Evolutionary conservation across 805 yeast species (phyloP), one percentile per base, ranked within the genome.

Genomic region (Metschnikowia sp.): DNA sequence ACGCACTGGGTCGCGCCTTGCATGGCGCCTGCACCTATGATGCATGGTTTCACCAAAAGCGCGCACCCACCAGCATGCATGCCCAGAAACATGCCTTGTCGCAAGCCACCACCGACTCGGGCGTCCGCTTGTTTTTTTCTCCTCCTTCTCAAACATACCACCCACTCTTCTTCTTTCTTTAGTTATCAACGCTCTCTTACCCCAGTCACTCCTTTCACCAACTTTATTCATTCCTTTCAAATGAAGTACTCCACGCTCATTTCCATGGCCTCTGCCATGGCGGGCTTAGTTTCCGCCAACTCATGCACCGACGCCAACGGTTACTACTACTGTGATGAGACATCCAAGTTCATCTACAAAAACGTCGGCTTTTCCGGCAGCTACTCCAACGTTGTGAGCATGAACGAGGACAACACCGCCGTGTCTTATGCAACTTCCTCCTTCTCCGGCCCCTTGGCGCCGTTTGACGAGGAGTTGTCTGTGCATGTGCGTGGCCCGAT

Each of bases 401-500:
- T 94, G 96, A 82, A 84, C 67, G 82, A 79, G 62, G 50, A 69
- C 50, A 60, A 84, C 10, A 90, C 97, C 65, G 47, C 73, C 32
- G 91, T 97, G 75, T 61, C 85, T n/a, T 83, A 81, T 53, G 58
- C 72, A 42, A 47, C 82, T 19, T 55, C 60, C 35, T 61, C 83
- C 8, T 86, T 89, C 75, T 74, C 83, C 12, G 96, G 96, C 46
- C 60, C 79, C 49, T 68, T 88, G 66, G 69, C 91, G 46, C 96
- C 96, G 35, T 75, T 89, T 53, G 85, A 88, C 67, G 94, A 88
- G 74, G 96, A 89, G 68, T 72, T 89, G 52, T 83, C 95, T 32
- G 83, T 89, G 50, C 96, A 89, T 68, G 86, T 88, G 76, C 84
- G 96, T 76, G 96, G 96, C 59, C 96, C 96, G 33, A 62, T 89